Evolutionary conservation across 106 monocot species (phyloP).

Genomic region (Platanthera zijinensis): DNA sequence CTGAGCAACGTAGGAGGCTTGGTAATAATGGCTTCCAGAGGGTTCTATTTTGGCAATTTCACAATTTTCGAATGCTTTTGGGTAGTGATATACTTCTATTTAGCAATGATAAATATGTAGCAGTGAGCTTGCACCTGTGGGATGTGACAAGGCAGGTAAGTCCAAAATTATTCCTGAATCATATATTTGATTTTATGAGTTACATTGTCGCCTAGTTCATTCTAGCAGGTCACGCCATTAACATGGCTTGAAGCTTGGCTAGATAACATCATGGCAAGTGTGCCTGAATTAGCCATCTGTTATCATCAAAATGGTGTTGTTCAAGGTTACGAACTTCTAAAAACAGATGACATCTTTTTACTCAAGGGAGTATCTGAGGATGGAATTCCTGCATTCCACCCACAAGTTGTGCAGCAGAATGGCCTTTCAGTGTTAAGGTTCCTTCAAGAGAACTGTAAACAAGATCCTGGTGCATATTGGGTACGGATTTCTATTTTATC

Average conservation of each 20-base stretch:
- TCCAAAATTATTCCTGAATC: background rate
- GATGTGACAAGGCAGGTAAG: constrained; percentile 79
- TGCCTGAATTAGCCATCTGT: constrained; percentile 92
- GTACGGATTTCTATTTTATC: constrained; percentile 27
- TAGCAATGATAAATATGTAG: constrained; percentile 98
- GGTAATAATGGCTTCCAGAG: constrained; percentile 72
- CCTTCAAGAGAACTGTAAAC: constrained; percentile 91
- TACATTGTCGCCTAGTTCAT: constrained; percentile 8
- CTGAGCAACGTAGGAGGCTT: constrained; percentile 55
- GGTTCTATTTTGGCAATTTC: constrained; percentile 91
- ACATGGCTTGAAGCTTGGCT: constrained; percentile 99
- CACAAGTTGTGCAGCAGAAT: constrained; percentile 96
- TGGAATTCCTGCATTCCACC: constrained; percentile 94
- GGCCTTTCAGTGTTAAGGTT: constrained; percentile 91
- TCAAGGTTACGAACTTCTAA: constrained; percentile 95
- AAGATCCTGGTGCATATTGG: constrained; percentile 99
- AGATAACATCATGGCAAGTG: constrained; percentile 96
- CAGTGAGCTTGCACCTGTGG: constrained; percentile 95
- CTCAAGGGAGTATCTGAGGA: constrained; percentile 93
- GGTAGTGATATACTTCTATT: constrained; percentile 92
- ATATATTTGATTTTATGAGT: background rate
- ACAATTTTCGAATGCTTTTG: constrained; percentile 97
- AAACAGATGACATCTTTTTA: constrained; percentile 93
- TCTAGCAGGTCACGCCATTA: constrained; percentile 75
- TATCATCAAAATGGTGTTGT: constrained; percentile 96